phyloP scores from a whole-genome alignment of 106 monocot species.

The Acorus calamus region DNA sequence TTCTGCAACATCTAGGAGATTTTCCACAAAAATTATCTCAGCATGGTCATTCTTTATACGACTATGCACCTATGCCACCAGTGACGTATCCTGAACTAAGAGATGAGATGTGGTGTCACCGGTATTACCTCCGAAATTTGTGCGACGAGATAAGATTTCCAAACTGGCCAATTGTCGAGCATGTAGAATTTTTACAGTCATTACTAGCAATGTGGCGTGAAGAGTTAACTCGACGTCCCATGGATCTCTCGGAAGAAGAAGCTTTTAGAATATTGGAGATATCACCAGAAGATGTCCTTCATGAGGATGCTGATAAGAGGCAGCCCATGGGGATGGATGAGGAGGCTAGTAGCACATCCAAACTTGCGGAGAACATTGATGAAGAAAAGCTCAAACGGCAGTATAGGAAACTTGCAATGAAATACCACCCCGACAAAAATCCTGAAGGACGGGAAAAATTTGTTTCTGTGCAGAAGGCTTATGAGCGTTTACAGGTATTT shows the following conservation, averaged over 20 bases:
- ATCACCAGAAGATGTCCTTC: constrained; percentile 65
- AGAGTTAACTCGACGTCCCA: constrained; percentile 81
- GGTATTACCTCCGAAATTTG: constrained; percentile 90
- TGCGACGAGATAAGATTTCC: constrained; percentile 98
- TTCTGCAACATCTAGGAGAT: constrained; percentile 98
- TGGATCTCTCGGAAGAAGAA: constrained; percentile 99
- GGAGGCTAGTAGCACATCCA: constrained; percentile 18
- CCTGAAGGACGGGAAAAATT: constrained; percentile 99
- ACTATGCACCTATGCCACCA: constrained; percentile 99
- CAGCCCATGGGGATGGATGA: constrained; percentile 18
- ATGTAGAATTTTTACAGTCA: constrained; percentile 96
- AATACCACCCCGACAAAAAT: constrained; percentile 98
- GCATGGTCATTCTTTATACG: constrained; percentile 93
- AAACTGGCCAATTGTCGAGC: constrained; percentile 98
- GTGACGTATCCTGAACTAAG: constrained; percentile 92
- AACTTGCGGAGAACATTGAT: constrained; percentile 59
- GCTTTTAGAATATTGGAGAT: constrained; percentile 92
- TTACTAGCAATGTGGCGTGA: constrained; percentile 99
- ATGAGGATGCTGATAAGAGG: constrained; percentile 22
- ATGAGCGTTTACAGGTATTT: constrained; percentile 91
- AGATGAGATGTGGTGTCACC: constrained; percentile 99
- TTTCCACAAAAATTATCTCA: constrained; percentile 96
- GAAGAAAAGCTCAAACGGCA: constrained; percentile 99
- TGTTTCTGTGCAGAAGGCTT: constrained; percentile 97
- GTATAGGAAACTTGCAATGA: constrained; percentile 88